Evolutionary conservation across 192 early-diverging fungal genomes (phyloP), one percentile per base, ranked within the genome.

Genomic region (Coemansia reversa): DNA sequence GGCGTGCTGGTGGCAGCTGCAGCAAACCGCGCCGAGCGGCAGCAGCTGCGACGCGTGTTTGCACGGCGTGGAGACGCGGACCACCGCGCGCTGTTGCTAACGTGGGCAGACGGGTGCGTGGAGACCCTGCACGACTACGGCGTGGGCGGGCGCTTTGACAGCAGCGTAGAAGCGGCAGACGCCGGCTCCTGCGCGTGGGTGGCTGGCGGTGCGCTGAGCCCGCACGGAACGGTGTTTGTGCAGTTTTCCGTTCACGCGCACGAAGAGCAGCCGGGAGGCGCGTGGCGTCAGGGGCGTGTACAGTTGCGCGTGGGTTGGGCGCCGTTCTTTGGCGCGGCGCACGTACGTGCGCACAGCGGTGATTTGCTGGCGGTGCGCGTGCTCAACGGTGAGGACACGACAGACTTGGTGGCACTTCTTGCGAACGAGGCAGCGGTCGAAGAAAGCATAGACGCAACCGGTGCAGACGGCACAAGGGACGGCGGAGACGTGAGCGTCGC

Each of bases 41-140:
- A 81, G 66, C 78, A 81, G 72, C 72, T 81, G 63, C 78, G 78
- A 39, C 72, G 72, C 29, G 42, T 81, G 63, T 81, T 81, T 75
- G 78, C 78, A 4, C 67, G 59, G 63, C 65, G 72, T 48, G 67
- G 78, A 63, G 78, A 81, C 27, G 75, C 67, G 58, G 78, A 75
- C 58, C 75, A 81, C 50, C 78, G 78, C 7, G 78, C 78, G 27
- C 63, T 81, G 22, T 68, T 81, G 78, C 66, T 81, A 53, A 75
- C 78, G 39, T 81, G 78, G 78, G 72, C 69, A 2, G 72, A 81
- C 25, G 78, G 78, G 39, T 59, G 66, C 16, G 72, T 81, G 27
- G 78, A 81, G 63, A 81, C 75, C 72, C 66, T 81, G 55, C 72
- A 69, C 62, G 75, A 65, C 53, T 81, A 81, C 66, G 62, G 52